Evolutionary conservation across 495 filamentous ascomycete species (phyloP).

Genomic region (Chlorociboria aeruginascens): DNA sequence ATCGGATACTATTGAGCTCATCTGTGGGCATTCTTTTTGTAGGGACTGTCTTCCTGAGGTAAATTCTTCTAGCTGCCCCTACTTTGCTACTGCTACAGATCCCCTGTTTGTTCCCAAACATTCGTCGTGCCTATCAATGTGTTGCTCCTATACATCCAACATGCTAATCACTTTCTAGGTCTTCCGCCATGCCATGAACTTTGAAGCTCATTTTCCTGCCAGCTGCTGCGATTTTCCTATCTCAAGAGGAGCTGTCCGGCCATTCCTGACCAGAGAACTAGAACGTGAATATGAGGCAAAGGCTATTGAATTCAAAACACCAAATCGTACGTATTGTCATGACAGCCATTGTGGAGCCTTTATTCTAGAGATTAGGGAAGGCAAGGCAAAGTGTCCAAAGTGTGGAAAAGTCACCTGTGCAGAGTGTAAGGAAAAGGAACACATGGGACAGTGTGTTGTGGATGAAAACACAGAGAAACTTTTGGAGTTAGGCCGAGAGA

Average conservation of each 20-base stretch:
- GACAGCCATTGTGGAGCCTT: slow-evolving; percentile 15
- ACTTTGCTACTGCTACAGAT: too few species aligned
- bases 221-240: slow-evolving; percentile 11
- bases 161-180: too few species aligned
- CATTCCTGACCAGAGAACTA: slow-evolving; percentile 8
- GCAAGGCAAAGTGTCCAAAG: slow-evolving; percentile 22
- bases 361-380: slow-evolving; percentile 9
- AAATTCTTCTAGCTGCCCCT: too few species aligned
- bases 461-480: slow-evolving; percentile 11
- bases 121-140: too few species aligned
- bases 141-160: too few species aligned
- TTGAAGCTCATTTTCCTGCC: slow-evolving; percentile 13
- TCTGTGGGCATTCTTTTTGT: slow-evolving; percentile 14
- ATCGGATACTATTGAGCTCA: slow-evolving; percentile 3
- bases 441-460: slow-evolving; percentile 10
- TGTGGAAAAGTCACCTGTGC: slow-evolving; percentile 29
- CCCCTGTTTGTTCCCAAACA: too few species aligned
- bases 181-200: slow-evolving; percentile 6
- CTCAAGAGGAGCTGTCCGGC: slow-evolving; percentile 1
- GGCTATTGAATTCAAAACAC: slow-evolving; percentile 18
- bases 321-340: slow-evolving; percentile 20
- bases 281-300: slow-evolving; percentile 14
- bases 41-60: slow-evolving; percentile 7
- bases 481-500: slow-evolving; percentile 3
- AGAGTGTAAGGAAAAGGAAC: slow-evolving; percentile 24